Evolutionary conservation across 306 rosid species (phyloP), one percentile per base, ranked within the genome.

Genomic region (Oxytropis ochrocephala): DNA sequence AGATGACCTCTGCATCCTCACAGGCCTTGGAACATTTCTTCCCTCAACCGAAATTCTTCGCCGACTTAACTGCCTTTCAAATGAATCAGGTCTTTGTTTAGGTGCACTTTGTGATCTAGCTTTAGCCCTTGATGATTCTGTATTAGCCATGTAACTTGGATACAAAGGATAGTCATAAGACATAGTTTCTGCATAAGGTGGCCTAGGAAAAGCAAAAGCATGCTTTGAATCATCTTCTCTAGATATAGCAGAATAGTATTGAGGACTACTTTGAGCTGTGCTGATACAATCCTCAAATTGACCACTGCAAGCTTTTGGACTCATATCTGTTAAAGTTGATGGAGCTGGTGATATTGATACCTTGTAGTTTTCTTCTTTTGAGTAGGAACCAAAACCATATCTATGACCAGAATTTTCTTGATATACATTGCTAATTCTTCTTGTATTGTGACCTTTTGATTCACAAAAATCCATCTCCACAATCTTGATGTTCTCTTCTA

Each of bases 81-180:
- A 77, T 2, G 92, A 43, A 24, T 94, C 99, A 0, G 94, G 97
- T 49, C 99, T 76, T 49, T 84, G 89, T 85, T 88, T 94, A 0
- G 99, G 99, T 1, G 97, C 99, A 18, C 99, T 94, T 1, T 91
- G 97, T 0, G 97, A 94, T 39, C 97, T 77, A 6, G 17, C 97
- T 64, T 91, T 94, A 13, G 99, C 99, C 64, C 77, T 86, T 13
- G 97, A 88, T 9, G 99, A 94, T 75, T 88, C 86, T 0, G 99
- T 94, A 49, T 94, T 94, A 11, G 99, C 91, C 99, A 94, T 94
- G 85, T 94, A 94, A 70, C 78, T 90, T 48, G 99, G 98, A 65
- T 60, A 90, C 46, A 88, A 30, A 29, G 85, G 95, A 64, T 78
- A 77, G 66, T 88, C 96, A 67, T 83, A 84, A 55, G 88, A 79